Evolutionary conservation across 2,329 filamentous ascomycete species (phyloP).

Genomic region (Cladobotryum mycophilum): DNA sequence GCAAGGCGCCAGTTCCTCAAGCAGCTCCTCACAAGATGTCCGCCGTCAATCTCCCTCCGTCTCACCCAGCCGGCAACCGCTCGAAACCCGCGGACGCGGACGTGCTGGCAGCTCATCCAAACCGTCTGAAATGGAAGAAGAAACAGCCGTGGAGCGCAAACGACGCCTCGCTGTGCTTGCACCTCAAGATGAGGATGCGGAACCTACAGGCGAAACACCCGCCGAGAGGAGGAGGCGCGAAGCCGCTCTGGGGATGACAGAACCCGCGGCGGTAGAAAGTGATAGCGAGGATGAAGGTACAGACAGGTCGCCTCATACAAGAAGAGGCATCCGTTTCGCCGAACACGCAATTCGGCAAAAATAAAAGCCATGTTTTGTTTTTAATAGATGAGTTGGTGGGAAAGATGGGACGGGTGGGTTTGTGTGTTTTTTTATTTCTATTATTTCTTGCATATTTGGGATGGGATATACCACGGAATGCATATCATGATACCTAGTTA

Average conservation of each 20-base stretch:
- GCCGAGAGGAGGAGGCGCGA: constrained; percentile 68
- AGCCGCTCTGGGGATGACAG: constrained; percentile 60
- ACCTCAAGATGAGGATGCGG: constrained; percentile 36
- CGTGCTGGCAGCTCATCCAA: neutral
- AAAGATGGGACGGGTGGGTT: neutral
- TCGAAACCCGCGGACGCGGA: constrained; percentile 1
- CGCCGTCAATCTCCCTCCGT: constrained; percentile 14
- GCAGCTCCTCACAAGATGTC: constrained; percentile 13
- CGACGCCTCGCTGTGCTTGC: constrained; percentile 53
- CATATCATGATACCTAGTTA: neutral
- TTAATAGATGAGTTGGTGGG: neutral
- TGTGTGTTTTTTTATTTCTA: neutral
- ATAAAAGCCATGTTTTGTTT: neutral
- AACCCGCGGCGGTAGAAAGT: constrained; percentile 39
- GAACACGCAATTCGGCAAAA: constrained; percentile 29
- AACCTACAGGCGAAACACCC: constrained; percentile 55
- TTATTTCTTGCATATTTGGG: neutral
- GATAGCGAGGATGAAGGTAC: constrained; percentile 51
- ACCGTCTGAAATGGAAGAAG: constrained; percentile 33
- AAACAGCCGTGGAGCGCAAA: constrained; percentile 65
- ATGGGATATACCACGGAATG: neutral
- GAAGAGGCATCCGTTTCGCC: constrained; percentile 56
- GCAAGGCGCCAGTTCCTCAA: constrained; percentile 13
- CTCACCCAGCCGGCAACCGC: constrained; percentile 13
- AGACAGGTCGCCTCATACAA: constrained; percentile 43